These are phyloP conservation scores for Vaccinium darrowii DNA, from an alignment of 148 eudicot species.

Conservation along the genomic window DNA sequence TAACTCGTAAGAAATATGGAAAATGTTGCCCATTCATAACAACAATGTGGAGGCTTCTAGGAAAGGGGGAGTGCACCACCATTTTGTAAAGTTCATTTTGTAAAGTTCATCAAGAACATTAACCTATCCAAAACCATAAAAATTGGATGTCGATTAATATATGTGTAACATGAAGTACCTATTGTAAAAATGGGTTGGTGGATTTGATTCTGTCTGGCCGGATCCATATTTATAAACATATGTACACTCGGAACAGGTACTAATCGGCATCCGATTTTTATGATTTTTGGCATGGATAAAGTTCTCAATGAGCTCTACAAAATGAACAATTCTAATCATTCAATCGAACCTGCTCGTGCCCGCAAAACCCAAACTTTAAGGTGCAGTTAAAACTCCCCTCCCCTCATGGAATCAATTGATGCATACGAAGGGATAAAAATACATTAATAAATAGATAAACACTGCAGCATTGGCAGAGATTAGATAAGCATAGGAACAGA, in stretches of 20 bases:
- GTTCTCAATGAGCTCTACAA: not conserved
- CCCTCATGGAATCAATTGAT: not conserved
- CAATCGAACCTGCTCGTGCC: no score
- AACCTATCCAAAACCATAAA: not conserved
- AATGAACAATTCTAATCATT: not conserved
- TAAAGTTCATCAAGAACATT: not conserved
- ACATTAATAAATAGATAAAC: not conserved
- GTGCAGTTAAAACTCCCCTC: not conserved
- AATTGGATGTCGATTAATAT: not conserved
- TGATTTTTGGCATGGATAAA: not conserved
- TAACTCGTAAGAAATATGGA: no score
- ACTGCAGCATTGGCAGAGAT: constrained; percentile 8
- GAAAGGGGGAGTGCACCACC: no score
- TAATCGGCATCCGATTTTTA: not conserved
- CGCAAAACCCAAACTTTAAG: not conserved
- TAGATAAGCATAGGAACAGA: constrained; percentile 12
- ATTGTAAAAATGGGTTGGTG: not conserved
- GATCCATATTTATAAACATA: not conserved
- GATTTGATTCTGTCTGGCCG: not conserved
- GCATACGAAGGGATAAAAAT: not conserved
- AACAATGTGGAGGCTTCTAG: no score
- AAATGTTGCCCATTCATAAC: no score
- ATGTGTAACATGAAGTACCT: not conserved
- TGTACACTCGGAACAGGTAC: not conserved
- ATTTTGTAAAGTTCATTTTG: no score